Conservation (phyloP, 805 yeast species). For the Myxozyma sirexii region DNA sequence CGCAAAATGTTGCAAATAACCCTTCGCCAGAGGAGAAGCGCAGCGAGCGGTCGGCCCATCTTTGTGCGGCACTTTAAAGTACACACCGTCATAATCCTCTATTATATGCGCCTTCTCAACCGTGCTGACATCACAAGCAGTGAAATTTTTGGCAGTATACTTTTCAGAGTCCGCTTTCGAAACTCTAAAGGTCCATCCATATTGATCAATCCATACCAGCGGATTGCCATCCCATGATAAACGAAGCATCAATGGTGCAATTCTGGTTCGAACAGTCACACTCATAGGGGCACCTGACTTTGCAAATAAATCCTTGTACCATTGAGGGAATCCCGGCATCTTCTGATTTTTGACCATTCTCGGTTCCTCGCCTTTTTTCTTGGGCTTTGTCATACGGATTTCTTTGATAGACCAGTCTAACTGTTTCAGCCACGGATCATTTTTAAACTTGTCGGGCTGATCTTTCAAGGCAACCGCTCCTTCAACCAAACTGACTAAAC, state of each 20-base stretch:
- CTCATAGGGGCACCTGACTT: constrained; percentile 50
- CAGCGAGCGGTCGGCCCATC: constrained; percentile 77
- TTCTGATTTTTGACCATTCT: constrained; percentile 62
- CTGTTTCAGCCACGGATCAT: constrained; percentile 90
- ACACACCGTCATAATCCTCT: constrained; percentile 41
- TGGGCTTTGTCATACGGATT: constrained; percentile 60
- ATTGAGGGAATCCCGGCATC: constrained; percentile 87
- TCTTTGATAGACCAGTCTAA: constrained; percentile 78
- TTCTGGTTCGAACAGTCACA: constrained; percentile 70
- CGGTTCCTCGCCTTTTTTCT: constrained; percentile 53
- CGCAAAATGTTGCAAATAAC: constrained; percentile 71
- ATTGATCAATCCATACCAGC: constrained; percentile 70
- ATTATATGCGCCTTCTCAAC: constrained; percentile 34
- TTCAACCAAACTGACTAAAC: constrained; percentile 61
- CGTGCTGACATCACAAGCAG: constrained; percentile 33
- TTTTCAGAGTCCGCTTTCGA: constrained; percentile 41
- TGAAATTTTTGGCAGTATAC: constrained; percentile 46
- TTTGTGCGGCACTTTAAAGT: constrained; percentile 84
- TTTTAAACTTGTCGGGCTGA: constrained; percentile 41
- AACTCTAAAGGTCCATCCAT: constrained; percentile 89
- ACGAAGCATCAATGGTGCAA: constrained; percentile 73
- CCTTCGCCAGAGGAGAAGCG: constrained; percentile 75
- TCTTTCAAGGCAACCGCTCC: constrained; percentile 56
- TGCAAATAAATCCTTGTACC: constrained; percentile 72
- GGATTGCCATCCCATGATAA: constrained; percentile 87